These are phyloP conservation scores for Knoxia roxburghii DNA, from an alignment of 257 asterid species.

Conservation along the genomic window DNA sequence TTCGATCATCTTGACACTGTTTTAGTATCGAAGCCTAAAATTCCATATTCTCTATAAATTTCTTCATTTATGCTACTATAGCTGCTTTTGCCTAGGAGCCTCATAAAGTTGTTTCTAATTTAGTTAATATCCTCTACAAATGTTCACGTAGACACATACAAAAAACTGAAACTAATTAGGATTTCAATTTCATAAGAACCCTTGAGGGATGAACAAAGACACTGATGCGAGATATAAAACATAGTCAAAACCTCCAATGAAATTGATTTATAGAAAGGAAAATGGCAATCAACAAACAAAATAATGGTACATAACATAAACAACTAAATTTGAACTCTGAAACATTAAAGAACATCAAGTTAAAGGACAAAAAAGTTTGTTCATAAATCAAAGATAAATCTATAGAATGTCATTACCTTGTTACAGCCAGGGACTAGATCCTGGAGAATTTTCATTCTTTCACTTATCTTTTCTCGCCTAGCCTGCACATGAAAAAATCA, in stretches of 20 bases:
- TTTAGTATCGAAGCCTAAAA: background rate
- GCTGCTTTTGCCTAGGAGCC: background rate
- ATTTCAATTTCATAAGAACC: background rate
- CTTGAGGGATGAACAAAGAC: background rate
- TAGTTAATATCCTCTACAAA: background rate
- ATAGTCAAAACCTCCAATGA: background rate
- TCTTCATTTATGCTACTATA: background rate
- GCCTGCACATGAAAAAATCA: slow-evolving; percentile 32
- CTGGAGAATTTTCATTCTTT: slow-evolving; percentile 50
- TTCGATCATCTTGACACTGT: background rate
- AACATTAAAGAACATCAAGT: background rate
- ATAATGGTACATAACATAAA: no score
- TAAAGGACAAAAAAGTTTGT: background rate
- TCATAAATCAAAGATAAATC: background rate
- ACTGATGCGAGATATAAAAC: background rate
- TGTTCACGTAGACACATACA: background rate
- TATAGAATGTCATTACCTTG: slow-evolving; percentile 25
- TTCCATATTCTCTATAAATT: slow-evolving; percentile 1
- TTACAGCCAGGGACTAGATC: slow-evolving; percentile 52
- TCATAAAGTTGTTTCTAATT: background rate
- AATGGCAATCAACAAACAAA: no score
- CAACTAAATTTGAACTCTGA: no score
- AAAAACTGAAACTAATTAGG: background rate
- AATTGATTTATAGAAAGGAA: background rate
- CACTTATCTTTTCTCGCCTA: slow-evolving; percentile 50